Evolutionary conservation across 129 eudicot species (phyloP).

Genomic region (Silybum marianum): DNA sequence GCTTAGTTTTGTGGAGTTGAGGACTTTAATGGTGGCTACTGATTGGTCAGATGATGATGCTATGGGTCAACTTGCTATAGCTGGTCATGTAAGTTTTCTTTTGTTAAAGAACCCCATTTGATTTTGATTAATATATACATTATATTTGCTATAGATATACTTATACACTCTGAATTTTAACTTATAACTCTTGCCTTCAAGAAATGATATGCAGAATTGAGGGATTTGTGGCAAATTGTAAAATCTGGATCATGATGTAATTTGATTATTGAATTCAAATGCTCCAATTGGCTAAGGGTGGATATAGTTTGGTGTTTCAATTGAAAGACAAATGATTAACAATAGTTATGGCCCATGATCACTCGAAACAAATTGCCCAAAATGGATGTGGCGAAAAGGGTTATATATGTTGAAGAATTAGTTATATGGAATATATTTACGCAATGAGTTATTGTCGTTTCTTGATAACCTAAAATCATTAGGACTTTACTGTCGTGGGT

Average conservation of each 20-base stretch:
- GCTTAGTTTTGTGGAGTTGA: conserved; percentile 78
- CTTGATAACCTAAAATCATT: background rate
- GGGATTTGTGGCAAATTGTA: background rate
- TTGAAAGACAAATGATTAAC: background rate
- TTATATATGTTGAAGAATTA: background rate
- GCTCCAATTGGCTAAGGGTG: background rate
- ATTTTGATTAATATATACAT: background rate
- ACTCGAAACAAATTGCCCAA: background rate
- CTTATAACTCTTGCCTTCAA: conserved; percentile 10
- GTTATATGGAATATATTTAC: background rate
- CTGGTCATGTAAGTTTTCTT: conserved; percentile 75
- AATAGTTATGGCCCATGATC: background rate
- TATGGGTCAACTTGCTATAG: conserved; percentile 85
- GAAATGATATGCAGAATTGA: background rate
- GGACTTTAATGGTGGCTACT: conserved; percentile 98
- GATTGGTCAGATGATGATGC: conserved; percentile 75
- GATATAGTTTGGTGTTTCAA: background rate
- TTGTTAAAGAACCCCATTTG: background rate
- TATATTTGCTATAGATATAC: background rate
- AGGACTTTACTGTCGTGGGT: background rate
- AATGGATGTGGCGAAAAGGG: background rate
- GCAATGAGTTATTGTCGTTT: background rate
- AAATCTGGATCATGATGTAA: conserved; percentile 1
- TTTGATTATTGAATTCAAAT: background rate
- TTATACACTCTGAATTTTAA: background rate